Conservation (phyloP, 1,139 yeast genomes). For the Hansenula lynferdii region DNA sequence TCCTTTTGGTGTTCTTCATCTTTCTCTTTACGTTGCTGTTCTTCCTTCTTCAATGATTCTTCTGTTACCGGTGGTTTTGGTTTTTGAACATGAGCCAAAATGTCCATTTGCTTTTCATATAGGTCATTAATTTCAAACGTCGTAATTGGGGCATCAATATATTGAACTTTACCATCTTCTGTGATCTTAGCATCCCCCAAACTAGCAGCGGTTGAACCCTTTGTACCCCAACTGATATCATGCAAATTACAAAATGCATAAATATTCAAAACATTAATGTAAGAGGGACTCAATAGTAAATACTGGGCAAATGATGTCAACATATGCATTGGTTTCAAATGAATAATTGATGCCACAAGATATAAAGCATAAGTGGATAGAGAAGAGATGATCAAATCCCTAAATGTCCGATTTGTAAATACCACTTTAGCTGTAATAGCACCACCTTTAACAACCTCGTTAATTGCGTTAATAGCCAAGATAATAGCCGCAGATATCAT, state of each 20-base stretch:
- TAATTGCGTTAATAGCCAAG: constrained; percentile 72
- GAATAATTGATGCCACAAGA: constrained; percentile 69
- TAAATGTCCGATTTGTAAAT: constrained; percentile 52
- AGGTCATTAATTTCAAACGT: constrained; percentile 57
- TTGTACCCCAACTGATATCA: constrained; percentile 98
- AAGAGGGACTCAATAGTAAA: constrained; percentile 81
- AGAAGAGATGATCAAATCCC: constrained; percentile 85
- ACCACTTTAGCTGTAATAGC: constrained; percentile 30
- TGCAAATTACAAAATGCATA: constrained; percentile 96
- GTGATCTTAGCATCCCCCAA: constrained; percentile 63
- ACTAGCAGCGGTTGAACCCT: constrained; percentile 69
- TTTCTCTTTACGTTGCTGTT: constrained; percentile 31
- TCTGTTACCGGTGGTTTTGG: constrained; percentile 40
- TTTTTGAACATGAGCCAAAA: constrained; percentile 42
- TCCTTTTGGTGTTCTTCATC: constrained; percentile 59
- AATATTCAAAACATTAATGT: constrained; percentile 79
- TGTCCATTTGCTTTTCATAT: constrained; percentile 57
- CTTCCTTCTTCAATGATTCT: constrained; percentile 21
- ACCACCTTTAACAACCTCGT: constrained; percentile 26
- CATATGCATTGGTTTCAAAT: constrained; percentile 96
- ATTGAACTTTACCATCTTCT: constrained; percentile 71
- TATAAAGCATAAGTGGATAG: constrained; percentile 82
- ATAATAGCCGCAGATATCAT: constrained; percentile 87
- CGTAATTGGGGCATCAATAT: constrained; percentile 62
- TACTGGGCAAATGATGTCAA: constrained; percentile 83